Base-by-base conservation (phyloP, 2,329 filamentous ascomycete species). In the Trichophaea hybrida region DNA sequence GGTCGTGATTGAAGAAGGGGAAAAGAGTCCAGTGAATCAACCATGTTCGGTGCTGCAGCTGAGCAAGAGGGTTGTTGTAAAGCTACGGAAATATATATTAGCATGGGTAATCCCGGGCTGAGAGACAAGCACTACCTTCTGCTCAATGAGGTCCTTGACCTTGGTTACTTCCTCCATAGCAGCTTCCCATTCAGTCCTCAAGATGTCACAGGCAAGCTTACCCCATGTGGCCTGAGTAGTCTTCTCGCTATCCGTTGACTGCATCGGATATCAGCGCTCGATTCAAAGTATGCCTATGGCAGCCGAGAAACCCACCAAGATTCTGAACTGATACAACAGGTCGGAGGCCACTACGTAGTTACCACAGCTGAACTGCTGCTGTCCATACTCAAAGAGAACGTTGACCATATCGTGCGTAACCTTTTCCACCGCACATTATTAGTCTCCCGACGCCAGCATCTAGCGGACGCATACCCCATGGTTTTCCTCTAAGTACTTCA, bases 21-120 rank as follows among this genome's bases (percentile, higher is more conserved):
- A 97, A 98, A 63, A 98, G 84, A 50, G 88, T 84, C 90, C 93
- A 98, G 85, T 98, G 93, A 69, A 95, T 86, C 70, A 98, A 79
- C 88, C 91, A 95, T 61, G 90, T 94, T 72, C 93, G 88, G 79
- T 96, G 91, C 73, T 91, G 85, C 64, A 98, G 85, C 77, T 98
- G 93, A 62, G 87, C 90, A 66, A 96, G 81, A 33, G 91, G 87
- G 79, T 95, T 96, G 80, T 85, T 93, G 80, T 95, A 96, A 64
- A 97, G 83, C 73, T 89, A 88, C 61, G 85, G 88, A 33, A 40
- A 15, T 46, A 7, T 31, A 50, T 12, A 50, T 50, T 32, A 50
- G 46, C 24, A 50, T 32, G 17, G 10, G 10, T 43, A 4, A 43
- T 43, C 38, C 38, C 38, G n/a, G 38, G 10, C 4, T 43, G 10